Evolutionary conservation across 2,329 filamentous ascomycete genomes (phyloP).

Genomic region (Didymosphaeria variabile): DNA sequence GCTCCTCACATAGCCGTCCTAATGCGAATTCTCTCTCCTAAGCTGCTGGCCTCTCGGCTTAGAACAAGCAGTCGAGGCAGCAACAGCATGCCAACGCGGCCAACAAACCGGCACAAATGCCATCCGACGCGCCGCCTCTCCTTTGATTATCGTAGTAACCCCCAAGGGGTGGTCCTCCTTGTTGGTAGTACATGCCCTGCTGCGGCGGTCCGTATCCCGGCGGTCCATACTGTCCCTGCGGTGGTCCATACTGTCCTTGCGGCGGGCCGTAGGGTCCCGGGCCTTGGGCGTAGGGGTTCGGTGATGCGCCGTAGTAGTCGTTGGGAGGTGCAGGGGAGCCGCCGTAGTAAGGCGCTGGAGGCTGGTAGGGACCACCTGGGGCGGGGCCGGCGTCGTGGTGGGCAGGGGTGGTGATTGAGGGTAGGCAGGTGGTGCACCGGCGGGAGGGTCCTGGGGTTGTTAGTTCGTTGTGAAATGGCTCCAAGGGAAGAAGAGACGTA

Average conservation of each 20-base stretch:
- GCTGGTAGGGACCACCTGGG: conserved; percentile 28
- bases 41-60: conserved; percentile 23
- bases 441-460: conserved; percentile 28
- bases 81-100: conserved; percentile 61
- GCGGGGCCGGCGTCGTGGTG: conserved; percentile 42
- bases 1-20: background rate
- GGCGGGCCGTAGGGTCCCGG: conserved; percentile 35
- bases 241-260: conserved; percentile 31
- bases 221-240: conserved; percentile 15
- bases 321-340: conserved; percentile 6
- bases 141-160: conserved; percentile 52
- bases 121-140: conserved; percentile 43
- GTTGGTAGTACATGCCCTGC: conserved; percentile 49
- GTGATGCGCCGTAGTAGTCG: conserved; percentile 18
- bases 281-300: conserved; percentile 31
- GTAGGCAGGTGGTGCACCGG: conserved; percentile 46
- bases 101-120: conserved; percentile 55
- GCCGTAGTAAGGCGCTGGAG: conserved; percentile 33
- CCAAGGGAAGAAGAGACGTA: conserved; percentile 21
- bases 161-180: conserved; percentile 42
- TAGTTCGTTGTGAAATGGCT: conserved; percentile 20
- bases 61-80: conserved; percentile 62
- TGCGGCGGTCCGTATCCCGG: conserved; percentile 35
- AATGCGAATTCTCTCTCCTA: too few species aligned
- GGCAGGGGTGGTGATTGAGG: conserved; percentile 43